These are phyloP conservation scores for Kazachstania psychrophila DNA, from an alignment of 805 yeast species.

Conservation along the genomic window DNA sequence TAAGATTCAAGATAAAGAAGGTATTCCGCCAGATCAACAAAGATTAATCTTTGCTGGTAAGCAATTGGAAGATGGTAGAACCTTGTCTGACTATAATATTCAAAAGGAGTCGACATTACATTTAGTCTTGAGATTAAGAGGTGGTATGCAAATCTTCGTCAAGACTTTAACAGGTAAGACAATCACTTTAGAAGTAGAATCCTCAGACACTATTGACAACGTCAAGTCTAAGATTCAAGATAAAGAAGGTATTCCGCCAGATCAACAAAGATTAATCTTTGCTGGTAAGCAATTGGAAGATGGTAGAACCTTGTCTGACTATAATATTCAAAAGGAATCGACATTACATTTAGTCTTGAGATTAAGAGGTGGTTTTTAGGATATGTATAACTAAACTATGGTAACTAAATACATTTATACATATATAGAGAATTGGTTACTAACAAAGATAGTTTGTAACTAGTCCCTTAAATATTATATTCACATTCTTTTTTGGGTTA, in stretches of 20 bases:
- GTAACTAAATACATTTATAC: no score
- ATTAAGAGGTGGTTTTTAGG: conserved; percentile 60
- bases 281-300: conserved; percentile 69
- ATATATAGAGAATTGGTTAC: no score
- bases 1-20: conserved; percentile 62
- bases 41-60: conserved; percentile 65
- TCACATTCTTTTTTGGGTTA: no score
- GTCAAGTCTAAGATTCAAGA: conserved; percentile 75
- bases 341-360: conserved; percentile 62
- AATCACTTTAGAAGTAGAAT: conserved; percentile 89
- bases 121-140: conserved; percentile 65
- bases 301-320: conserved; percentile 62
- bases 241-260: conserved; percentile 66
- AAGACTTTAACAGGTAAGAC: conserved; percentile 97
- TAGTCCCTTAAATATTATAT: no score
- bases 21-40: conserved; percentile 66
- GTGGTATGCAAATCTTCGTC: conserved; percentile 71
- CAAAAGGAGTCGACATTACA: conserved; percentile 65
- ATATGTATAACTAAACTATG: no score
- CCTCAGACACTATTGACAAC: conserved; percentile 89
- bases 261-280: conserved; percentile 59
- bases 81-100: conserved; percentile 61
- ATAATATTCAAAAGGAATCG: conserved; percentile 66
- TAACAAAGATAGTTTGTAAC: no score
- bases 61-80: conserved; percentile 64